Conservation (phyloP, 1,284 basidiomycete genomes). For the Cryptococcus sp. region DNA sequence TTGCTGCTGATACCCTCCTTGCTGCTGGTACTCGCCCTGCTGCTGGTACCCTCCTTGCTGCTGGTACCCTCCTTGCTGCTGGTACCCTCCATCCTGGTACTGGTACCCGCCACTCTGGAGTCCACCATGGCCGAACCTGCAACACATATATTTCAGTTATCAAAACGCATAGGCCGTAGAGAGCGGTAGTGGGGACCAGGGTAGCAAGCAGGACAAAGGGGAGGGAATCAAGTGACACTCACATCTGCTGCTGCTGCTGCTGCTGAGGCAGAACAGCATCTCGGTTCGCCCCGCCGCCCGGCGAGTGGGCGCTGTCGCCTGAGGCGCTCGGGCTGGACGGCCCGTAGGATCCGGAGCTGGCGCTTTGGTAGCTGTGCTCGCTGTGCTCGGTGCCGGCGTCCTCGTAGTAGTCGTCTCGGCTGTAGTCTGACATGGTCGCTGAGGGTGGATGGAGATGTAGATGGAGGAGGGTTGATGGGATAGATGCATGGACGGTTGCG, state of each 20-base stretch:
- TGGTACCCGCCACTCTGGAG: not conserved
- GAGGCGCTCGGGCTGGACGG: not conserved
- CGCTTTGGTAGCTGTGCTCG: not conserved
- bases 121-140: too few species aligned
- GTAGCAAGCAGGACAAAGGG: too few species aligned
- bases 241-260: too few species aligned
- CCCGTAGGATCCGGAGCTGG: not conserved
- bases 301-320: not conserved
- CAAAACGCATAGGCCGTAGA: too few species aligned
- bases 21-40: not conserved
- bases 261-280: too few species aligned
- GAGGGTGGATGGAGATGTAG: too few species aligned
- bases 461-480: too few species aligned
- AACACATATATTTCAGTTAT: too few species aligned
- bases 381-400: not conserved
- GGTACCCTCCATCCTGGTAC: not conserved
- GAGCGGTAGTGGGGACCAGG: too few species aligned
- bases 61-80: not conserved
- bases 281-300: not conserved
- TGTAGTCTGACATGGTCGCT: constrained; percentile 16
- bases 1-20: not conserved
- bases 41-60: not conserved
- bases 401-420: constrained; percentile 7
- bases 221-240: too few species aligned
- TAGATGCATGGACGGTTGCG: too few species aligned